Conservation (phyloP, 192 early-diverging fungal genomes). For the Backusella tarrabulga region DNA sequence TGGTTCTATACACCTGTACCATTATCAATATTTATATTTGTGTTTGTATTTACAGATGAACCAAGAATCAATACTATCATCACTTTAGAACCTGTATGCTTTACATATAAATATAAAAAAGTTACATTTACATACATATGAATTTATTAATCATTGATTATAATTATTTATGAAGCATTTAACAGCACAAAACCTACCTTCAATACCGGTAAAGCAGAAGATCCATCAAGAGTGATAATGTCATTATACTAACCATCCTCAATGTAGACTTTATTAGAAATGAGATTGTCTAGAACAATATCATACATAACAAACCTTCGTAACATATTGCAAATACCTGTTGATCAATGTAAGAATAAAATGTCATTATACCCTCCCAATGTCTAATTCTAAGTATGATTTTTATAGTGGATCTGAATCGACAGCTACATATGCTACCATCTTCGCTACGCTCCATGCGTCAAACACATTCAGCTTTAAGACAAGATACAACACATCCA, state of each 20-base stretch:
- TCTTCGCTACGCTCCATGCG: not conserved
- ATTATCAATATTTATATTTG: not conserved
- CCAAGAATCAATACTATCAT: conserved; percentile 7
- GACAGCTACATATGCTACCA: not conserved
- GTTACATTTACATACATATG: not conserved
- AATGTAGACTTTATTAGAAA: not conserved
- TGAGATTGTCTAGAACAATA: not conserved
- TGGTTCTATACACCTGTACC: not conserved
- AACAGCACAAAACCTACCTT: not conserved
- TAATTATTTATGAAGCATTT: not conserved
- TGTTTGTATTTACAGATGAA: conserved; percentile 2
- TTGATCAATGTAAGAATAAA: not conserved
- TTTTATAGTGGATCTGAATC: not conserved
- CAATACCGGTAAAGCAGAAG: not conserved
- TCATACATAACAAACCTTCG: not conserved
- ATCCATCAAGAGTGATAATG: not conserved
- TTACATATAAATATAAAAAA: not conserved
- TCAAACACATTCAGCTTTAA: not conserved
- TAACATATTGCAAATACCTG: not conserved
- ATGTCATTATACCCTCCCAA: not conserved
- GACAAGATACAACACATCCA: not conserved
- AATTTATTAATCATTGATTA: not conserved
- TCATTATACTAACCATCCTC: not conserved
- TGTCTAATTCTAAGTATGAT: not conserved
- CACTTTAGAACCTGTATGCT: not conserved